Evolutionary conservation across 2,329 filamentous ascomycete genomes (phyloP).

Genomic region (Fonsecaea monophora): DNA sequence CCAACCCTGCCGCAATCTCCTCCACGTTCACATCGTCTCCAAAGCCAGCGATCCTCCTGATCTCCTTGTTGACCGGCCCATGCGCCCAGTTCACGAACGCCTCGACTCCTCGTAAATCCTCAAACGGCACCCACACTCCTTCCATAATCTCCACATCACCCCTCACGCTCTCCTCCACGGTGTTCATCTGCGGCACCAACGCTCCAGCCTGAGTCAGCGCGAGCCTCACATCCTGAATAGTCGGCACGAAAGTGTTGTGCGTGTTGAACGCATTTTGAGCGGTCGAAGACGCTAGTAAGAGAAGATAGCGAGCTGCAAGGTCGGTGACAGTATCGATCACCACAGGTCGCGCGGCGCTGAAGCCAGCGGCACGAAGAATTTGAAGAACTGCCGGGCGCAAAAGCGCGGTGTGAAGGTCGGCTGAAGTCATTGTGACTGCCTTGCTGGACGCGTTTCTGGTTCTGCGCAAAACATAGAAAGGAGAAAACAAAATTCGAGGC

Average conservation of each 20-base stretch:
- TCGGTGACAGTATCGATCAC: conserved; percentile 90
- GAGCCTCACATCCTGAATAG: conserved; percentile 80
- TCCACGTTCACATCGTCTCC: conserved; percentile 60
- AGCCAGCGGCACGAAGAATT: conserved; percentile 89
- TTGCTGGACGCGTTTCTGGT: conserved; percentile 8
- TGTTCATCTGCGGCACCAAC: conserved; percentile 70
- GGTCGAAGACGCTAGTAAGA: conserved; percentile 74
- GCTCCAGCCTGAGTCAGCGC: conserved; percentile 83
- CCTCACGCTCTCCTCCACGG: conserved; percentile 71
- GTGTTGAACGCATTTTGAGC: conserved; percentile 74
- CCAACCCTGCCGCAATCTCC: conserved; percentile 52
- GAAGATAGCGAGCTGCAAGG: conserved; percentile 80
- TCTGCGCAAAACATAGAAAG: not conserved
- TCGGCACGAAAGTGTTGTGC: conserved; percentile 68
- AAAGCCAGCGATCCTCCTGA: conserved; percentile 79
- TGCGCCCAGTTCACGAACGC: conserved; percentile 80
- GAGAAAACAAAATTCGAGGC: not conserved
- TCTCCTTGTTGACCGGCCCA: conserved; percentile 77
- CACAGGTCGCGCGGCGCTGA: conserved; percentile 79
- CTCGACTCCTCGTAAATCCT: conserved; percentile 78
- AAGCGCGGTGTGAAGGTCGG: conserved; percentile 73
- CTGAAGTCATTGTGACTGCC: conserved; percentile 52
- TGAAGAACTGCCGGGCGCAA: conserved; percentile 87
- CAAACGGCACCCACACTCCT: conserved; percentile 47
- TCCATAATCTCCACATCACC: conserved; percentile 53